Percentiles rank a stretch among this genome's conserved stretches.
These are phyloP conservation scores for Candida oleophila DNA, from an alignment of 805 yeast species.

Conservation along the genomic window DNA sequence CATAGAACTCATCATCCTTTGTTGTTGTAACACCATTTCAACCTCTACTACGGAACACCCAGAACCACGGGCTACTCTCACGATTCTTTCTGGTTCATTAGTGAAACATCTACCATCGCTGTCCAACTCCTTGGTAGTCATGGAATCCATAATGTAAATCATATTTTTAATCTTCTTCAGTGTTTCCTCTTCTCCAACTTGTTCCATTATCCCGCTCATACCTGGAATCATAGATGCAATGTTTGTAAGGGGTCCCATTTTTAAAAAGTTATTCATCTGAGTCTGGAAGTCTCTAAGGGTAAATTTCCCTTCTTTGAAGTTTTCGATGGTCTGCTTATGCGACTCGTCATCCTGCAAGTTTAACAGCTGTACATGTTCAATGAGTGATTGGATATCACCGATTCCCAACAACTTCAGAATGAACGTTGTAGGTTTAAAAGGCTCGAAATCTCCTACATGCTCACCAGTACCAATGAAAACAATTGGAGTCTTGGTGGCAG, in stretches of 20 bases:
- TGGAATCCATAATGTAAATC: conserved; percentile 91
- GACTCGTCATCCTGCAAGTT: conserved; percentile 64
- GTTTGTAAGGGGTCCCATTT: conserved; percentile 95
- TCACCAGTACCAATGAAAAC: conserved; percentile 98
- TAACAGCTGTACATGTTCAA: conserved; percentile 89
- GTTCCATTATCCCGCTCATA: conserved; percentile 76
- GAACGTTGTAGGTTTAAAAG: conserved; percentile 85
- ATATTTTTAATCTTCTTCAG: conserved; percentile 78
- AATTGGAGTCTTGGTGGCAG: conserved; percentile 93
- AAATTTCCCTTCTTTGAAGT: conserved; percentile 92
- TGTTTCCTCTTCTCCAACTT: conserved; percentile 90
- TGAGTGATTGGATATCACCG: conserved; percentile 90
- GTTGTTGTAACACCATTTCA: conserved; percentile 88
- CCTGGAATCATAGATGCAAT: conserved; percentile 96
- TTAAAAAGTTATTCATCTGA: conserved; percentile 91
- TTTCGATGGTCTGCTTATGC: conserved; percentile 87
- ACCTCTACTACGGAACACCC: conserved; percentile 92
- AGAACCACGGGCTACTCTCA: conserved; percentile 90
- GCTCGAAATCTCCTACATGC: conserved; percentile 89
- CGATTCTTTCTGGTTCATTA: conserved; percentile 79
- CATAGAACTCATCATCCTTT: conserved; percentile 91
- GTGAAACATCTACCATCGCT: conserved; percentile 81
- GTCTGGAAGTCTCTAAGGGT: conserved; percentile 88
- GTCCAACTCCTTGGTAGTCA: conserved; percentile 90
- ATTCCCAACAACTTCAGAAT: conserved; percentile 91